Evolutionary conservation across 495 filamentous ascomycete genomes (phyloP).

Genomic region (Coniosporium apollinis): DNA sequence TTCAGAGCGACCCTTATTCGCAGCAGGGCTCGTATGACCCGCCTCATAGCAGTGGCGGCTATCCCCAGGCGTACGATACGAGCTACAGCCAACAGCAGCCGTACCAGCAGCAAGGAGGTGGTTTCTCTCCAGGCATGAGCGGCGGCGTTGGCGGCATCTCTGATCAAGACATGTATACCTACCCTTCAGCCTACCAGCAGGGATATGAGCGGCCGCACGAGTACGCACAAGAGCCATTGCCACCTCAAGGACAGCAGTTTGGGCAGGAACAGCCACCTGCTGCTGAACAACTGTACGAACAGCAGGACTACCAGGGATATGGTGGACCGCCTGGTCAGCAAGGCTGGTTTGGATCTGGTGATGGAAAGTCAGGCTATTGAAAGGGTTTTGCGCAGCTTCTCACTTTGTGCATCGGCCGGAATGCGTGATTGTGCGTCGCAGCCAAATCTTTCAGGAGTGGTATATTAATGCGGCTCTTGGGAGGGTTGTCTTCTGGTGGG

Average conservation of each 20-base stretch:
- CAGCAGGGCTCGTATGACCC: not conserved
- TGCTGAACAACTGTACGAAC: slow-evolving; percentile 1
- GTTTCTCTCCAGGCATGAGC: slow-evolving; percentile 1
- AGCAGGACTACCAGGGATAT: slow-evolving; percentile 1
- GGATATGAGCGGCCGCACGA: slow-evolving; percentile 20
- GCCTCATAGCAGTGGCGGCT: not conserved
- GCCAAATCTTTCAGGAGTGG: too few species aligned
- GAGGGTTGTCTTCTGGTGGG: too few species aligned
- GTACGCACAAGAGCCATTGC: slow-evolving; percentile 4
- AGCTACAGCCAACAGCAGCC: slow-evolving; percentile 11
- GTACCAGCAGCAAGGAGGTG: slow-evolving; percentile 6
- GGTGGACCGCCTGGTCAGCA: too few species aligned
- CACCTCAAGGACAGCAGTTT: not conserved
- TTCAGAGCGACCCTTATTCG: not conserved
- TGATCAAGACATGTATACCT: slow-evolving; percentile 13
- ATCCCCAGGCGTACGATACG: slow-evolving; percentile 4
- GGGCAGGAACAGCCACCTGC: slow-evolving; percentile 1
- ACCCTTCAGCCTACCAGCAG: slow-evolving; percentile 22
- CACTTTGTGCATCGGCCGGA: too few species aligned
- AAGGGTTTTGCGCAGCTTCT: too few species aligned
- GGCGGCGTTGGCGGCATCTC: too few species aligned
- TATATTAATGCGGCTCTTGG: too few species aligned
- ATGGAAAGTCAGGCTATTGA: too few species aligned
- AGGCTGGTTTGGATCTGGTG: too few species aligned
- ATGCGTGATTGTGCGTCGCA: too few species aligned